These are phyloP conservation scores for Casuarina equisetifolia DNA, from an alignment of 306 rosid genomes.

Conservation along the genomic window DNA sequence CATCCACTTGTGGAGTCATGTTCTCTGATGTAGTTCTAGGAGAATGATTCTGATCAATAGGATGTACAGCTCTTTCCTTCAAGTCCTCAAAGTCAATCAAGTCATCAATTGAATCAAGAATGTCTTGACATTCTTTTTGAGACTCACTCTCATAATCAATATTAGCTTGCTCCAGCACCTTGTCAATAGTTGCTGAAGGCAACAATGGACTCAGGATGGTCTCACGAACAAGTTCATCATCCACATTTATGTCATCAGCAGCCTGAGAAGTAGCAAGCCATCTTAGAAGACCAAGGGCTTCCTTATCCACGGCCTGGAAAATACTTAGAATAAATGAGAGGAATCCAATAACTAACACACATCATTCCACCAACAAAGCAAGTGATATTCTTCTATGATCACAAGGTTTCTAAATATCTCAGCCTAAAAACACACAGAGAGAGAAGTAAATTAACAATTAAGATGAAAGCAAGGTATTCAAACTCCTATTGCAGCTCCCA, in stretches of 20 bases:
- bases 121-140: slow-evolving; percentile 93
- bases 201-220: slow-evolving; percentile 73
- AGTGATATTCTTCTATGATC: slow-evolving; percentile 2
- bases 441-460: background rate
- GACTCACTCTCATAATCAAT: slow-evolving; percentile 77
- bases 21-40: slow-evolving; percentile 33
- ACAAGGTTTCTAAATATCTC: background rate
- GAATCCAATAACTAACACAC: background rate
- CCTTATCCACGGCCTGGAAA: slow-evolving; percentile 62
- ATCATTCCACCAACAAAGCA: background rate
- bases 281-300: slow-evolving; percentile 69
- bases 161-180: slow-evolving; percentile 78
- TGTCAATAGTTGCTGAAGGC: slow-evolving; percentile 67
- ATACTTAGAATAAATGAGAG: slow-evolving; percentile 23
- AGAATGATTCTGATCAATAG: slow-evolving; percentile 32
- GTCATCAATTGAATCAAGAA: slow-evolving; percentile 80
- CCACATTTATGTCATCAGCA: slow-evolving; percentile 66
- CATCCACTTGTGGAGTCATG: slow-evolving; percentile 67
- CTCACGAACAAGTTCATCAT: slow-evolving; percentile 84
- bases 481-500: background rate
- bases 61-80: slow-evolving; percentile 38
- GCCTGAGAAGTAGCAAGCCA: slow-evolving; percentile 92
- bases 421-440: background rate
- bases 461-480: background rate
- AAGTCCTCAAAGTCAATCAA: slow-evolving; percentile 47